A percentile compares a stretch with the other conserved stretches of the same genome.
phyloP scores from a whole-genome alignment of 225 moss, liverwort and hornwort genomes.

The Polytrichum commune region DNA sequence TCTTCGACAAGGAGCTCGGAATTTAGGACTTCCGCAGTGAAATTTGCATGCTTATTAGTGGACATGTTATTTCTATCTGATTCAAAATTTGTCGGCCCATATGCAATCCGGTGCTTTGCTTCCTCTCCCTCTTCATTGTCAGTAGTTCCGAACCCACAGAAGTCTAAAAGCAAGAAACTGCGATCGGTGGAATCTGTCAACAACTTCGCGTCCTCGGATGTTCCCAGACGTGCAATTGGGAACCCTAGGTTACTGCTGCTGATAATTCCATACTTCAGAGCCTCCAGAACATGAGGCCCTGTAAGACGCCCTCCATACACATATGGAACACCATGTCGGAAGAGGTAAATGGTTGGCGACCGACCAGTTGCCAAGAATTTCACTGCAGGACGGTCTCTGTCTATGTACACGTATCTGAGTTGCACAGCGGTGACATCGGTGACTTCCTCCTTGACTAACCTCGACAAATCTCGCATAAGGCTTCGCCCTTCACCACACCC shows the following conservation, averaged over 20 bases:
- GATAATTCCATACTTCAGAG: constrained; percentile 27
- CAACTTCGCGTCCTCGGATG: constrained; percentile 6
- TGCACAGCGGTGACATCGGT: constrained; percentile 13
- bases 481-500: constrained; percentile 49
- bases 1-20: constrained; percentile 7
- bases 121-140: constrained; percentile 6
- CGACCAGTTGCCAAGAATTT: constrained; percentile 9
- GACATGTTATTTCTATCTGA: too few relatives aligned
- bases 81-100: not conserved
- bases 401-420: constrained; percentile 22
- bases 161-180: constrained; percentile 33
- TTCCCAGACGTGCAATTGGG: constrained; percentile 16
- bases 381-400: constrained; percentile 20
- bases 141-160: constrained; percentile 33
- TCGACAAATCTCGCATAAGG: constrained; percentile 27
- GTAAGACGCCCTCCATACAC: constrained; percentile 23
- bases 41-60: too few relatives aligned
- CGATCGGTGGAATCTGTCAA: constrained; percentile 31
- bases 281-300: constrained; percentile 23
- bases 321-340: constrained; percentile 24
- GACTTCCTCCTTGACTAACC: constrained; percentile 18
- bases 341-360: constrained; percentile 27
- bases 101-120: too few relatives aligned
- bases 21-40: too few relatives aligned
- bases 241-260: constrained; percentile 3